Base-by-base conservation (phyloP, 345 rosid genomes). In the Ceriops zippeliana region DNA sequence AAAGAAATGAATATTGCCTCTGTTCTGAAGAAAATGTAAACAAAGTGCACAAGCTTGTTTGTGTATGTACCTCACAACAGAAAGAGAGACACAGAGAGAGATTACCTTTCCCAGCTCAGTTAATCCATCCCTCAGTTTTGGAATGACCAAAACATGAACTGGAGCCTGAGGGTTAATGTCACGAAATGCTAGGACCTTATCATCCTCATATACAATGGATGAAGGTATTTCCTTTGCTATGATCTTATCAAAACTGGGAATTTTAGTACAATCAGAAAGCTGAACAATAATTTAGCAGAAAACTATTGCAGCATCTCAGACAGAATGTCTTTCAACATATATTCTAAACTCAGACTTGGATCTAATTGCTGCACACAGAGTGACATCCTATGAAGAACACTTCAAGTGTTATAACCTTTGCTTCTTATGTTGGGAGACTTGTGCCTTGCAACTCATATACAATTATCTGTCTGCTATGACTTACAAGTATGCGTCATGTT, bases 221-320 rank as follows among this genome's bases (percentile, higher is more conserved):
- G 98, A 86, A 37, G 96, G 89, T 67, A 93, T 91, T 80, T 86
- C 93, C 61, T 89, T 93, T 1, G 91, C 81, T 83, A 93, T 86
- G 73, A 93, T 93, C 89, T 91, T 89, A 83, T 93, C 97, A 58
- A 85, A 93, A 73, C 96, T 91, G 81, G 17, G 28, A 56, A 24
- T 17, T 5, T 59, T 27, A 67, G 31, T 26, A 49, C 34, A 54
- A 71, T 15, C 49, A 19, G 47, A 27, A 75, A 70, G 61, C 64
- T 0, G 61, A 32, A 57, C 32, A 68, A 28, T 35, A 53, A 49
- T 58, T 52, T 51, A 34, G 13, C 5, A 52, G 17, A 52, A 47
- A 6, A 16, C 6, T 10, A 15, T 4, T 17, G 16, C 42, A 42
- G 21, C 7, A 64, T 49, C 10, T 19, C 58, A 64, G 22, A 32